Conservation (phyloP, 1,139 yeast species). For the Blastobotrys aristatus region DNA sequence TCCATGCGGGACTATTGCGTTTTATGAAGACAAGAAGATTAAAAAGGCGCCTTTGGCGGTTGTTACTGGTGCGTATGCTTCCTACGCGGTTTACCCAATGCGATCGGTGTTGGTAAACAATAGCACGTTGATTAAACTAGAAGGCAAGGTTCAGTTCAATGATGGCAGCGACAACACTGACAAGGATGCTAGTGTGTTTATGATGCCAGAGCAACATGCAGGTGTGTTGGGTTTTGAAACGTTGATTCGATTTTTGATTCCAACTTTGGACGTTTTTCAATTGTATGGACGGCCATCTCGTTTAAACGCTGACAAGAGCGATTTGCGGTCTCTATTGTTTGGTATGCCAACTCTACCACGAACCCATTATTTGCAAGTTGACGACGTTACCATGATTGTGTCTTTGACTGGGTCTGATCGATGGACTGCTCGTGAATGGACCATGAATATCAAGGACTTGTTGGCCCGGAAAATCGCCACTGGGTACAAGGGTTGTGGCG, state of each 20-base stretch:
- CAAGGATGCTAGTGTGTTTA: slow-evolving; percentile 74
- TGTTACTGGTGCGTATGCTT: slow-evolving; percentile 61
- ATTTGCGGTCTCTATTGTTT: slow-evolving; percentile 71
- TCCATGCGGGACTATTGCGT: slow-evolving; percentile 36
- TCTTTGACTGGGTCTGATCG: slow-evolving; percentile 39
- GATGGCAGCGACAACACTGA: slow-evolving; percentile 44
- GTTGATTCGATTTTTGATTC: slow-evolving; percentile 78
- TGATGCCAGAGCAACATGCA: slow-evolving; percentile 94
- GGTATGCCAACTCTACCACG: slow-evolving; percentile 89
- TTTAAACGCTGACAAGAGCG: slow-evolving; percentile 81
- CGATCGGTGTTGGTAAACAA: slow-evolving; percentile 73
- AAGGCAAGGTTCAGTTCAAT: slow-evolving; percentile 66
- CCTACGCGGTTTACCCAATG: slow-evolving; percentile 93
- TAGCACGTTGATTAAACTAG: slow-evolving; percentile 82
- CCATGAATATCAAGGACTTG: slow-evolving; percentile 53
- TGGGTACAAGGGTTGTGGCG: slow-evolving; percentile 84
- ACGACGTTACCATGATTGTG: slow-evolving; percentile 46
- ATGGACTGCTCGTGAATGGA: slow-evolving; percentile 77
- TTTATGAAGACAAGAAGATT: slow-evolving; percentile 41
- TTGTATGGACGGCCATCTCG: slow-evolving; percentile 89
- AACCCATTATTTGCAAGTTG: slow-evolving; percentile 70
- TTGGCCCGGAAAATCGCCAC: slow-evolving; percentile 57
- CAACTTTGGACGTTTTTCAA: slow-evolving; percentile 78
- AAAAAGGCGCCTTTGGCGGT: slow-evolving; percentile 79
- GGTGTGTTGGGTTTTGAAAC: slow-evolving; percentile 95